Conservation (phyloP, 2,329 filamentous ascomycete genomes). For the Colletotrichum sp. region DNA sequence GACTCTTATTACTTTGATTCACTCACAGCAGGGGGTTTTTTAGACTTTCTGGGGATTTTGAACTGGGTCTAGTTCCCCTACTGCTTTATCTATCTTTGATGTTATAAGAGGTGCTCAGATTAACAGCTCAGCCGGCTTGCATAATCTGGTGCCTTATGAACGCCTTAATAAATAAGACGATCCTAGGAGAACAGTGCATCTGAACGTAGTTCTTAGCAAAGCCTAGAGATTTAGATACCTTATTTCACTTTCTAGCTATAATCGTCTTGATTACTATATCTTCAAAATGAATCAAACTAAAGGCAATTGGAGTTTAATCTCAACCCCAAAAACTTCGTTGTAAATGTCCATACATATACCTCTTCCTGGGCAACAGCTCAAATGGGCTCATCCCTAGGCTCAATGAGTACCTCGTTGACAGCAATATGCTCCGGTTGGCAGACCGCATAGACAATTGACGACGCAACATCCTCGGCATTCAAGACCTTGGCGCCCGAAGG, state of each 20-base stretch:
- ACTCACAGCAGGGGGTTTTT: neutral
- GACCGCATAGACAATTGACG: conserved; percentile 75
- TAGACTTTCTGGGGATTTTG: neutral
- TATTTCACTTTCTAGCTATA: neutral
- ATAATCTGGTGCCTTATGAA: neutral
- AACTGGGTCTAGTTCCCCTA: neutral
- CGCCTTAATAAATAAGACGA: neutral
- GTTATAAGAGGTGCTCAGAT: neutral
- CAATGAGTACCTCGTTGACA: conserved; percentile 82
- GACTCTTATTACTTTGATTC: neutral
- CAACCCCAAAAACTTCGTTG: neutral
- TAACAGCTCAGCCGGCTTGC: neutral
- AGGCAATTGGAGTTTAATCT: neutral
- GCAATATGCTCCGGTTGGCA: conserved; percentile 77
- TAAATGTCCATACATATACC: neutral
- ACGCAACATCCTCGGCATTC: conserved; percentile 75
- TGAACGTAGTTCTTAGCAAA: neutral
- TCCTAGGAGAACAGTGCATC: neutral
- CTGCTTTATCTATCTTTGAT: neutral
- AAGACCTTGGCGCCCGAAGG: conserved; percentile 77
- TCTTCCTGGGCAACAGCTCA: conserved; percentile 31
- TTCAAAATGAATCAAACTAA: neutral
- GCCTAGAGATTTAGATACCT: neutral
- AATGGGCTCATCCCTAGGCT: conserved; percentile 78
- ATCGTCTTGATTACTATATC: neutral